phyloP scores from a whole-genome alignment of 176 grass and related monocot species.

The Pontederia paniculata region DNA sequence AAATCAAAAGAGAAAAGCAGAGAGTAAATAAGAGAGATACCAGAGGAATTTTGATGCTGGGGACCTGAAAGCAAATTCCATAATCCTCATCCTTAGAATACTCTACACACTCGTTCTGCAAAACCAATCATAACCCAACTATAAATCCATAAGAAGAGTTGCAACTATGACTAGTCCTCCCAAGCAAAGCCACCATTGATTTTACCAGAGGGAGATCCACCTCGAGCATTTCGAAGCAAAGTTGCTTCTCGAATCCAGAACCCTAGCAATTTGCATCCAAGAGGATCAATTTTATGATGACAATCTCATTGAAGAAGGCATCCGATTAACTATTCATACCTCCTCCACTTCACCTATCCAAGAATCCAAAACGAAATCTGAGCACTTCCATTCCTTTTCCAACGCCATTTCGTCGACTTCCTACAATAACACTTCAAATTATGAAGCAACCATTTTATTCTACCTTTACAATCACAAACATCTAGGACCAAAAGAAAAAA shows the following conservation, averaged over 20 bases:
- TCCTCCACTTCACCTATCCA: neutral
- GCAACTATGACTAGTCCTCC: neutral
- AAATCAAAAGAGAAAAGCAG: slow-evolving; percentile 2
- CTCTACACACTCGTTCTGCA: slow-evolving; percentile 27
- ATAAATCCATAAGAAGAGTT: slow-evolving; percentile 6
- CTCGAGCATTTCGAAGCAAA: slow-evolving; percentile 62
- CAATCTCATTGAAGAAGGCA: neutral
- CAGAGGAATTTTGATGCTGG: slow-evolving; percentile 37
- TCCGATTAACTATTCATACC: neutral
- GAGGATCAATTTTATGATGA: slow-evolving; percentile 2
- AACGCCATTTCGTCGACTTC: too few relatives aligned
- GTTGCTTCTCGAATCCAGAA: slow-evolving; percentile 32
- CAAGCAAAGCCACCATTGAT: slow-evolving; percentile 9
- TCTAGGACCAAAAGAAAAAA: too few relatives aligned
- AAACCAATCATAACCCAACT: slow-evolving; percentile 16
- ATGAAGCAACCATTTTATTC: too few relatives aligned
- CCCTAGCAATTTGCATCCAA: slow-evolving; percentile 31
- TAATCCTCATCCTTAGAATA: slow-evolving; percentile 21
- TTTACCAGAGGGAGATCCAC: slow-evolving; percentile 51
- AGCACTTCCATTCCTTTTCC: too few relatives aligned
- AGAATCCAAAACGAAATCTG: too few relatives aligned
- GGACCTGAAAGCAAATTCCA: slow-evolving; percentile 26
- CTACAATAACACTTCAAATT: too few relatives aligned
- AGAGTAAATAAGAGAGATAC: slow-evolving; percentile 27
- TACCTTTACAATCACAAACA: too few relatives aligned